Percentiles rank a stretch among this genome's conserved stretches.
phyloP scores from a whole-genome alignment of 495 filamentous ascomycete species.

The Talaromyces thailandensis region DNA sequence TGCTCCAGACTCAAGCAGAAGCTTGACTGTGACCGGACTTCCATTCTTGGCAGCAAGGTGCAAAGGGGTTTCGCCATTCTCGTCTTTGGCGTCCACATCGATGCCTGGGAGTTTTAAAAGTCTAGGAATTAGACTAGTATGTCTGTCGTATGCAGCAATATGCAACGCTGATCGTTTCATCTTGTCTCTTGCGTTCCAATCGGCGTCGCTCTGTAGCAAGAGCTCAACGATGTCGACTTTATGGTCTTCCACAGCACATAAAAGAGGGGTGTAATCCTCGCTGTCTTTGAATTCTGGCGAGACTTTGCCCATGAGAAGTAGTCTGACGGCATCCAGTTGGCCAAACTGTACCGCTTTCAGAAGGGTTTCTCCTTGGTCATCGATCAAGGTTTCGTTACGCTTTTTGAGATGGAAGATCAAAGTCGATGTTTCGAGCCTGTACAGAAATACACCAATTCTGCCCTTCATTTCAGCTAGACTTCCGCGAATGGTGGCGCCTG shows the following conservation, averaged over 20 bases:
- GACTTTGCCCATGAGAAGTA: background rate
- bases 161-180: background rate
- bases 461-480: background rate
- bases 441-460: background rate
- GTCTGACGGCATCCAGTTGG: background rate
- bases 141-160: background rate
- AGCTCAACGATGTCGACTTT: background rate
- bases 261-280: background rate
- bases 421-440: background rate
- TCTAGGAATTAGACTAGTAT: background rate
- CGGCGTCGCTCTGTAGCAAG: background rate
- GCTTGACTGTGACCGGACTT: background rate
- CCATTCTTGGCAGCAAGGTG: background rate
- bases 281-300: background rate
- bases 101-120: background rate
- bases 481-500: background rate
- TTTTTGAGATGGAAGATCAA: background rate
- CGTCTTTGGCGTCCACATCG: background rate
- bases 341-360: background rate
- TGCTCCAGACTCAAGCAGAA: background rate
- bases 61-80: background rate
- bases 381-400: background rate
- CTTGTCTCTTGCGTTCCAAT: background rate
- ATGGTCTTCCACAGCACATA: background rate
- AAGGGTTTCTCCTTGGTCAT: background rate